Evolutionary conservation across 202 grass and related monocot species (phyloP).

Genomic region (Dendrocalamus latiflorus): DNA sequence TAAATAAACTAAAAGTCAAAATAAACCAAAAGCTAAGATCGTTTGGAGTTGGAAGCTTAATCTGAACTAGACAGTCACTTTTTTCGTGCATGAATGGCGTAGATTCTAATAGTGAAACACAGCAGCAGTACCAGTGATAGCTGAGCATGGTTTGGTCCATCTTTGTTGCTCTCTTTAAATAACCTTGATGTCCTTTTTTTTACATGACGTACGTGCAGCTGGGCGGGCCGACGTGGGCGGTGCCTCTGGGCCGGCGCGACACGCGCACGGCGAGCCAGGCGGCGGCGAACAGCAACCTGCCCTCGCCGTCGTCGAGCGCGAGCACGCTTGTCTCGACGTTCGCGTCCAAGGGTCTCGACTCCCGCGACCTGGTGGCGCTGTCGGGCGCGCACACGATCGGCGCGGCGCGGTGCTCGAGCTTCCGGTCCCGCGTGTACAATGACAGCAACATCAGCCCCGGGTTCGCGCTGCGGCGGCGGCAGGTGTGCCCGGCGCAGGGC

Average conservation of each 20-base stretch:
- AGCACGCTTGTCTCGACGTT: conserved; percentile 45
- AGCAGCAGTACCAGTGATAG: background rate
- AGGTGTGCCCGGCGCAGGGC: conserved; percentile 35
- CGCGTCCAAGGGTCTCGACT: conserved; percentile 61
- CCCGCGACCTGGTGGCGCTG: conserved; percentile 72
- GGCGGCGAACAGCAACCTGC: conserved; percentile 81
- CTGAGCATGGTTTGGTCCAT: background rate
- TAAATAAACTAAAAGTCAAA: too few species aligned
- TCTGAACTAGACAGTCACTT: background rate
- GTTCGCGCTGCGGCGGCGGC: too few species aligned
- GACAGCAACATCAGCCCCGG: conserved; percentile 63
- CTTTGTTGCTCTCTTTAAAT: background rate
- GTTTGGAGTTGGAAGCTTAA: background rate
- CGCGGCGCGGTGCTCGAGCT: conserved; percentile 52
- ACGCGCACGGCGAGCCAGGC: conserved; percentile 53
- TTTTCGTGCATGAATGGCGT: background rate
- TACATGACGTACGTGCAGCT: conserved; percentile 35
- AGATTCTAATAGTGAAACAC: background rate
- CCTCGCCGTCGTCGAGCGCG: conserved; percentile 40
- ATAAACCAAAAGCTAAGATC: too few species aligned
- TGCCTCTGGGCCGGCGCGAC: conserved; percentile 63
- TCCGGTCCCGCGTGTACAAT: conserved; percentile 62
- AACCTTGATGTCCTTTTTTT: background rate
- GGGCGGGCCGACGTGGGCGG: conserved; percentile 70
- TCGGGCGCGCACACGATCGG: conserved; percentile 90